Conservation (phyloP, 768 basidiomycete genomes). For the Goffeauzyma gilvescens region DNA sequence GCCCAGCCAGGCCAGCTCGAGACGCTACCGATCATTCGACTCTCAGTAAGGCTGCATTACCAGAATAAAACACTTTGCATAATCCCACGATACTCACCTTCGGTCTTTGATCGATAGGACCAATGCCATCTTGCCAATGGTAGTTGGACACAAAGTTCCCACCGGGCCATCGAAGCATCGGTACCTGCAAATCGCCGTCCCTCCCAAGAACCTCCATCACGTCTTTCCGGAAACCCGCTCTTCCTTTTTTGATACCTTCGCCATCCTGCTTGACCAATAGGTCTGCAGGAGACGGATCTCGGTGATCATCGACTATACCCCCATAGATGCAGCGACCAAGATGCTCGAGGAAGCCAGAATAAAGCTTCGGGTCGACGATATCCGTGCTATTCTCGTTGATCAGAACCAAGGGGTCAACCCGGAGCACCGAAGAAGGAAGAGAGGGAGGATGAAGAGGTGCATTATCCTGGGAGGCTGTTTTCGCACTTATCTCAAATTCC, state of each 20-base stretch:
- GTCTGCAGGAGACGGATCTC: slow-evolving; percentile 14
- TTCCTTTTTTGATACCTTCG: slow-evolving; percentile 31
- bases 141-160: slow-evolving; percentile 45
- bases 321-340: slow-evolving; percentile 35
- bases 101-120: slow-evolving; percentile 38
- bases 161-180: slow-evolving; percentile 41
- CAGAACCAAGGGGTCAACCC: slow-evolving; percentile 35
- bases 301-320: slow-evolving; percentile 28
- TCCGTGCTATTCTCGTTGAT: slow-evolving; percentile 37
- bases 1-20: slow-evolving; percentile 45
- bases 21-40: too few species aligned
- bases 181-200: slow-evolving; percentile 36
- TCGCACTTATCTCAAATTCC: too few species aligned
- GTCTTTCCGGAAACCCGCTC: slow-evolving; percentile 39
- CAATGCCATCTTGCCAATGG: slow-evolving; percentile 45
- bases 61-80: too few species aligned
- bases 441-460: slow-evolving; percentile 14
- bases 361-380: slow-evolving; percentile 33
- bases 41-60: too few species aligned
- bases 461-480: too few species aligned
- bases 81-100: slow-evolving; percentile 42
- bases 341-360: slow-evolving; percentile 47
- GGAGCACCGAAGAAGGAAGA: slow-evolving; percentile 19
- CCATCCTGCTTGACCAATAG: slow-evolving; percentile 26
- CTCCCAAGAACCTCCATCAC: slow-evolving; percentile 35